Base-by-base conservation (phyloP, 805 yeast genomes). In the Hanseniaspora meyeri region DNA sequence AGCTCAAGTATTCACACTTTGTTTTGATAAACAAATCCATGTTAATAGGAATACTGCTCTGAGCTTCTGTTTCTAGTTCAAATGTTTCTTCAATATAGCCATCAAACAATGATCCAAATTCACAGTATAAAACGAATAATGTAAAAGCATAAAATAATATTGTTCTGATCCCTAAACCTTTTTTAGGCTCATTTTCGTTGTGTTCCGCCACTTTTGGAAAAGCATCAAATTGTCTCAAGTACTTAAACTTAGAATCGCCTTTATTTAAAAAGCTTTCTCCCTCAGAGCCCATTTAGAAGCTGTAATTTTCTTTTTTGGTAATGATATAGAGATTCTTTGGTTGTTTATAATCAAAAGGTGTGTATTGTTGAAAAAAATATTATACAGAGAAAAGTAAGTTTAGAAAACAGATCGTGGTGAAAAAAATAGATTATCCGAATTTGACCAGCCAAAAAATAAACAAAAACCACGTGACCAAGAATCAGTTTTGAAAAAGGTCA, bases 31-130 rank as follows among this genome's bases (percentile, higher is more conserved):
- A 75, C 61, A 93, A 66, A 66, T 90, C 97, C 57, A 93, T 49
- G 65, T 93, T 90, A 49, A 93, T 75, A 46, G 76, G 77, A 56
- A 89, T 76, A 37, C 77, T 77, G 57, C 77, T 78, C n/a, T 68
- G 70, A 16, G 87, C 70, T 3, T 72, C 71, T 38, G 75, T 73
- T 63, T 87, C 95, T 4, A 93, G 95, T 3, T 76, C 72, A 67
- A 87, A 93, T 62, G 83, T 86, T 61, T 83, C 85, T 63, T 83
- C 88, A 8, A 85, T 77, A 57, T 76, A 77, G 2, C 97, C 97
- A 55, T 93, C 95, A 57, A 90, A 73, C 66, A 77, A 87, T 14
- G 85, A 83, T 8, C 97, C 95, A 32, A 89, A 70, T 65, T 90
- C 95, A 14, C 87, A 79, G 87, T 95, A 91, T 6, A 87, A 68